Base-by-base conservation (phyloP, 2,329 filamentous ascomycete species). In the Akanthomyces uredinophilus region DNA sequence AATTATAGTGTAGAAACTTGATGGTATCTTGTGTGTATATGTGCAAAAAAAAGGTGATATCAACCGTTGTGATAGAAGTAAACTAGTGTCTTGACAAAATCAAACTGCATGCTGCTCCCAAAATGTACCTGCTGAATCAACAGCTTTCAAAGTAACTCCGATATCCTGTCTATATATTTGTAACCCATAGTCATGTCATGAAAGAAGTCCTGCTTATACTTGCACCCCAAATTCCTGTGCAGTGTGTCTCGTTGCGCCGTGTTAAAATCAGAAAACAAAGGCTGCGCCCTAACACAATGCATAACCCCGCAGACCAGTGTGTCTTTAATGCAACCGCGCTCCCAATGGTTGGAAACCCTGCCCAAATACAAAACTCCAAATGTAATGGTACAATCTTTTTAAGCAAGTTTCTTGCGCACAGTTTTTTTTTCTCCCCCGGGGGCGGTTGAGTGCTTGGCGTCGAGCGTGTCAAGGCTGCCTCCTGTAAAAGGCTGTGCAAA, bases 181-280 rank as follows among this genome's bases (percentile, higher is more conserved):
- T 56, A 56, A 32, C 54, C 54, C 54, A 49, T 44, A 24, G 32
- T 57, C 54, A 57, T 57, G 54, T 57, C 54, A 39, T 57, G 16
- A 44, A 44, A n/a, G n/a, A 47, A 57, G 10, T 10, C 24, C 41
- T 46, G 29, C 41, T 47, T 29, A 18, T 35, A 49, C 6, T 24
- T 24, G 43, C 43, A 37, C 43, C 29, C 24, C n/a, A 27, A 24
- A 29, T 24, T 5, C 29, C 43, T 14, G 27, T 57, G 54, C 54
- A 49, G 43, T 57, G 43, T 57, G 39, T 39, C 32, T 20, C 49
- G 54, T 57, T 57, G 54, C 54, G 54, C 54, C 54, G 43, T 57
- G 43, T 49, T 20, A 46, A 56, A 32, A 44, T 44, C 37, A 56
- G 39, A 37, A 43, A 57, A 47, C 39, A 46, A 47, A 57, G 43